Percentiles rank a stretch among this genome's conserved stretches.
Evolutionary conservation across 2,329 filamentous ascomycete species (phyloP).

Genomic region (Zymoseptoria tritici): DNA sequence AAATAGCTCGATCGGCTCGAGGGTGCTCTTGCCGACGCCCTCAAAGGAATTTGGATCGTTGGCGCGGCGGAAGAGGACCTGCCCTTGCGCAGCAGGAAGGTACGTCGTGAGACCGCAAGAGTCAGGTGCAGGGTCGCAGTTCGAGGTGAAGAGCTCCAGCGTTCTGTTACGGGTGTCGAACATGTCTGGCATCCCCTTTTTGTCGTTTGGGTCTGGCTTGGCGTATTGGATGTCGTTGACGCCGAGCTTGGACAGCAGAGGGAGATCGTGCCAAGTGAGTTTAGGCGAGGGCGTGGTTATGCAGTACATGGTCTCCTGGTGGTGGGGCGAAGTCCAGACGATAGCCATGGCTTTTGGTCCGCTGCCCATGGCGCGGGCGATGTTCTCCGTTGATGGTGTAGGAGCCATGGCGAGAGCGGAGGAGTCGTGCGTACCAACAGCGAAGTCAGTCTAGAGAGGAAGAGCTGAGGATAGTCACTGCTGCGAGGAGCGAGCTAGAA

Average conservation of each 20-base stretch:
- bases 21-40: background rate
- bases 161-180: background rate
- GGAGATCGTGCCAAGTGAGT: background rate
- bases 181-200: background rate
- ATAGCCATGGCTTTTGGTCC: background rate
- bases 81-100: background rate
- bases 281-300: background rate
- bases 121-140: background rate
- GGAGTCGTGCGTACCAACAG: background rate
- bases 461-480: too few relatives aligned
- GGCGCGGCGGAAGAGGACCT: background rate
- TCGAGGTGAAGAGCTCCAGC: background rate
- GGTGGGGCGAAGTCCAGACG: background rate
- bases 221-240: background rate
- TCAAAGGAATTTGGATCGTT: background rate
- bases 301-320: background rate
- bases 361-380: background rate
- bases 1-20: conserved; percentile 3
- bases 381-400: background rate
- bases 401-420: background rate
- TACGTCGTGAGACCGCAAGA: background rate
- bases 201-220: background rate
- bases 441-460: background rate
- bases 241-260: background rate
- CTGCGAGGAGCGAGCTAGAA: background rate